These are phyloP conservation scores for Lactarius akahatsu DNA, from an alignment of 768 basidiomycete genomes.

Conservation along the genomic window DNA sequence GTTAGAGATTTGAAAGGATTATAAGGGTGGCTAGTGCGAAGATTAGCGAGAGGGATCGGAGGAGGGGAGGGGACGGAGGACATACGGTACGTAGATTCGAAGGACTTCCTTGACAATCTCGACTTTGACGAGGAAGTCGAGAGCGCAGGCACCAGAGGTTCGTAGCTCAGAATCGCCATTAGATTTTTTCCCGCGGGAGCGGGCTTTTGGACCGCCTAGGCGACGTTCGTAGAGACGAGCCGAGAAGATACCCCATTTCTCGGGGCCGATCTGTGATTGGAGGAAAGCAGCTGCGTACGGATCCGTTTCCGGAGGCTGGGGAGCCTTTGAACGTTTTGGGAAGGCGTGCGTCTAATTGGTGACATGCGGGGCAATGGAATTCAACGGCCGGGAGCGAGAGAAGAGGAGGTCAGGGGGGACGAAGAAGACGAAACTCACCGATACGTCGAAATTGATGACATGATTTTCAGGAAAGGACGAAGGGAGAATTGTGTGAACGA, in stretches of 20 bases:
- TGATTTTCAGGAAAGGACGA: constrained; percentile 32
- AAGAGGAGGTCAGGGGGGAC: constrained; percentile 1
- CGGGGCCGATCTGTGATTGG: constrained; percentile 44
- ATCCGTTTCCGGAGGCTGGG: constrained; percentile 33
- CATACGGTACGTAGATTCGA: constrained; percentile 50
- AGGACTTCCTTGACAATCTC: constrained; percentile 52
- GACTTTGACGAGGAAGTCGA: constrained; percentile 54
- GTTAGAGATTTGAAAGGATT: constrained; percentile 50
- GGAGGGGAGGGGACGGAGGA: constrained; percentile 22
- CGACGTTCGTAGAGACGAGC: constrained; percentile 49
- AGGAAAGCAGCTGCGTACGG: constrained; percentile 48
- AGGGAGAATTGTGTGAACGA: constrained; percentile 27
- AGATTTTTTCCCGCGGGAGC: constrained; percentile 33
- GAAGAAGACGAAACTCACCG: constrained; percentile 27
- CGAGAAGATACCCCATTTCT: constrained; percentile 47
- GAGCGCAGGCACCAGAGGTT: constrained; percentile 43
- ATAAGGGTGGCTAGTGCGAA: constrained; percentile 46
- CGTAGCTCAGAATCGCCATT: constrained; percentile 33
- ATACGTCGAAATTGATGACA: constrained; percentile 30
- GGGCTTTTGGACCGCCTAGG: constrained; percentile 41
- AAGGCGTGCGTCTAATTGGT: constrained; percentile 28
- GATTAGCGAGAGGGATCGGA: constrained; percentile 8
- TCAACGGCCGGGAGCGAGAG: constrained; percentile 5
- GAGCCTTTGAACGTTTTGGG: constrained; percentile 29
- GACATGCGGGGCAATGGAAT: constrained; percentile 24